Conservation (phyloP, 805 yeast species). For the Yarrowia osloensis region DNA sequence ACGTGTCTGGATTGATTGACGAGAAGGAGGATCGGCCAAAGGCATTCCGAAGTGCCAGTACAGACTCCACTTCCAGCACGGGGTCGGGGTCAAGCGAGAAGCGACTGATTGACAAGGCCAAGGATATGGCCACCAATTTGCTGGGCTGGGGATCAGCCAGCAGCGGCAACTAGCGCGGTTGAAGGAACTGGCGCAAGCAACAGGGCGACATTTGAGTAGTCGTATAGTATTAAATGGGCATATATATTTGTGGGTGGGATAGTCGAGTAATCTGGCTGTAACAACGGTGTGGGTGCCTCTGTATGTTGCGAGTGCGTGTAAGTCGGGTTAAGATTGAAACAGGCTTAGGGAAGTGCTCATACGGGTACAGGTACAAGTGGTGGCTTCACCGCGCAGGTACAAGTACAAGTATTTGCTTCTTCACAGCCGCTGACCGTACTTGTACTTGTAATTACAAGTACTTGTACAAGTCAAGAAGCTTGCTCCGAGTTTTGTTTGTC, state of each 20-base stretch:
- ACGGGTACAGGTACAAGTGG: too few species aligned
- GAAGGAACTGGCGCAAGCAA: neutral
- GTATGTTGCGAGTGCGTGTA: too few species aligned
- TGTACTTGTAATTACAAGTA: too few species aligned
- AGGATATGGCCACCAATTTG: constrained; percentile 16
- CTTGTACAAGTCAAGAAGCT: too few species aligned
- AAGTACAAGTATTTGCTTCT: too few species aligned
- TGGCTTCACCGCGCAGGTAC: too few species aligned
- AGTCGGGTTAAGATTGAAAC: too few species aligned
- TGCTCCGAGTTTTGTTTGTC: too few species aligned
- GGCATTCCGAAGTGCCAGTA: constrained; percentile 23
- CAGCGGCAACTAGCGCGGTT: neutral
- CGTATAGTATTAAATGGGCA: constrained; percentile 19
- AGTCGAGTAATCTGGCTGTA: too few species aligned
- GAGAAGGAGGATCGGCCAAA: constrained; percentile 28
- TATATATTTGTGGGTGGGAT: neutral
- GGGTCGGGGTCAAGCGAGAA: constrained; percentile 14
- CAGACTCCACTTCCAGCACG: constrained; percentile 20
- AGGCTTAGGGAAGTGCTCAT: too few species aligned
- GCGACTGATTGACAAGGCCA: constrained; percentile 25
- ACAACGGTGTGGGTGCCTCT: too few species aligned
- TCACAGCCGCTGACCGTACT: too few species aligned
- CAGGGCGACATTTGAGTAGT: constrained; percentile 15
- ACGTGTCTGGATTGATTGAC: constrained; percentile 21
- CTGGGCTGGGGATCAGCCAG: constrained; percentile 21